Evolutionary conservation across 2,329 filamentous ascomycete species (phyloP).

Genomic region (Bipolaris cookei): DNA sequence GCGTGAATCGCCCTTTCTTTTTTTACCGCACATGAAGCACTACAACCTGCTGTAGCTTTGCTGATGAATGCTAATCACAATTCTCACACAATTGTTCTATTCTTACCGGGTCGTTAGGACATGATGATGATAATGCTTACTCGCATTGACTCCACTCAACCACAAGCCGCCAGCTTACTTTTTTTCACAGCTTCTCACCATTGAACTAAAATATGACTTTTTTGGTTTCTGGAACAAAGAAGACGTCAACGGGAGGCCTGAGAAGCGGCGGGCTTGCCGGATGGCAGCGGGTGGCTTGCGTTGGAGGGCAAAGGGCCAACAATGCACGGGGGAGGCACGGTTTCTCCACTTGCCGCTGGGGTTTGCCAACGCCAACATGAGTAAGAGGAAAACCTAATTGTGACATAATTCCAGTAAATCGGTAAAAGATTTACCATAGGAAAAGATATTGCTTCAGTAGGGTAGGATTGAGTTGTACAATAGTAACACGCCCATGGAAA

Average conservation of each 20-base stretch:
- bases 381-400: neutral
- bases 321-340: neutral
- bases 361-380: neutral
- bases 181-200: neutral
- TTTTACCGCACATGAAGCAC: neutral
- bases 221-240: neutral
- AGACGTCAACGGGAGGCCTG: neutral
- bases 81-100: neutral
- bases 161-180: neutral
- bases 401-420: neutral
- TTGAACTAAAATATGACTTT: neutral
- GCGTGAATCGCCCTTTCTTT: neutral
- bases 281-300: constrained; percentile 6
- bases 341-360: neutral
- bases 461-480: too few species aligned
- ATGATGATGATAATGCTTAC: neutral
- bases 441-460: too few species aligned
- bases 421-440: neutral
- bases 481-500: too few species aligned
- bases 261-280: neutral
- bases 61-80: neutral
- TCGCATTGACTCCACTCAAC: neutral
- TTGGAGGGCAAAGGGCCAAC: neutral
- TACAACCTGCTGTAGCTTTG: neutral
- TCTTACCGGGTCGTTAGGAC: neutral